Evolutionary conservation across 202 grass and related monocot genomes (phyloP), one percentile per base, ranked within the genome.

Genomic region (Zoysia matrella): DNA sequence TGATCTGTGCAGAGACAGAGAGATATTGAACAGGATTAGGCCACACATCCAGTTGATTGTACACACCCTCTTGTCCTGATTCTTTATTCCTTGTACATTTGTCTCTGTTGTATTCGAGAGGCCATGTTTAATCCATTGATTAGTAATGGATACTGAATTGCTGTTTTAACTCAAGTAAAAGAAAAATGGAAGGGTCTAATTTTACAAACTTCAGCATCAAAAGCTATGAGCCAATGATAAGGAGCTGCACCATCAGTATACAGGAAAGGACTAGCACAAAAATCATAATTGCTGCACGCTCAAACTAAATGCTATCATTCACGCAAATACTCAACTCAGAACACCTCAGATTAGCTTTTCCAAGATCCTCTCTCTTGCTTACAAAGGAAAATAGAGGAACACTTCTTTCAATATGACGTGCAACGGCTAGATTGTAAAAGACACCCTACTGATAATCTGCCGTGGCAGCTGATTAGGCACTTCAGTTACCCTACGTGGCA

Each of bases 401-500:
- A 60, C 65, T 80, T 71, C 56, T 69, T 65, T 80, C 52, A 71
- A 72, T 76, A 90, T 83, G 65, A 87, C 11, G 57, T 30, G 75
- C 80, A 87, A 79, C 49, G 69, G 60, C 70, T 70, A 71, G 82
- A 66, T 61, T 58, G 71, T 41, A 65, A 52, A 66, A 74, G 66
- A 82, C 52, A 61, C 72, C 56, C 69, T 83, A 72, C 43, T 86
- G 42, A 69, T 8, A 84, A 43, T 36, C 64, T 69, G 68, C 53
- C 84, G 46, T 75, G 75, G 69, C 64, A 86, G 74, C 63, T 83
- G 88, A 74, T 86, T 51, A 62, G 56, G 65, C 58, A 72, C 80
- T 76, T 64, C 45, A 83, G 75, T 80, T 84, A 90, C 71, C 45
- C 84, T 90, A 87, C 36, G 55, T 53, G 70, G 80, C 39, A n/a